Base-by-base conservation (phyloP, 805 yeast species). In the Metschnikowia noctiluminum region DNA sequence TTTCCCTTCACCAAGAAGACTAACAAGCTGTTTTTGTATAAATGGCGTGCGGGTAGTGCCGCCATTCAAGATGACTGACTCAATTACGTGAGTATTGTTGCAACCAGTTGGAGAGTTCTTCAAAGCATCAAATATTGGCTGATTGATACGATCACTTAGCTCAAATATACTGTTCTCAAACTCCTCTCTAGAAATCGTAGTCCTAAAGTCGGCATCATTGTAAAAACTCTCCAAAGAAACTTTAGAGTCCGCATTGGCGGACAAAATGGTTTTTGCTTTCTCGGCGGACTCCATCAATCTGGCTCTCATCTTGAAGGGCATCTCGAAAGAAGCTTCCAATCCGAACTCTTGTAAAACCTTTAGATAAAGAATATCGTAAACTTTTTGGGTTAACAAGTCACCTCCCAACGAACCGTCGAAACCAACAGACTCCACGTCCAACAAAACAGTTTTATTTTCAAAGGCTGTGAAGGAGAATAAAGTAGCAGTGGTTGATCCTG, bases 41-140 rank as follows among this genome's bases (percentile, higher is more conserved):
- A 87, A 77, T 13, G 99, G 99, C 30, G 89, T 87, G 64, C 99
- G 81, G 6, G 92, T 82, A 0, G 96, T 81, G 1, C 99, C 99
- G 54, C 99, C 99, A 38, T 87, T 79, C 47, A 91, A 74, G 48
- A 94, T 82, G 3, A 94, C 81, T 1, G 96, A 84, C 34, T 72
- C 66, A 2, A 87, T 50, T 34, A 81, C 74, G 2, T 64, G 62
- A 9, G 55, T 41, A 2, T 54, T 26, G 31, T 42, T 44, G 1
- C 62, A 58, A 9, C 58, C 60, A 43, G 61, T 56, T 12, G 64
- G 56, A 35, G 72, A 68, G 15, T 63, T 62, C 1, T 63, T 56
- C 31, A 89, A 64, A 0, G 87, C 80, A 30, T 72, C 68, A 7
- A 69, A 54, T 38, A 89, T 70, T 7, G 96, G 92, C 12, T 65